phyloP scores from a whole-genome alignment of 2,329 filamentous ascomycete species.

The Talaromyces sp. region DNA sequence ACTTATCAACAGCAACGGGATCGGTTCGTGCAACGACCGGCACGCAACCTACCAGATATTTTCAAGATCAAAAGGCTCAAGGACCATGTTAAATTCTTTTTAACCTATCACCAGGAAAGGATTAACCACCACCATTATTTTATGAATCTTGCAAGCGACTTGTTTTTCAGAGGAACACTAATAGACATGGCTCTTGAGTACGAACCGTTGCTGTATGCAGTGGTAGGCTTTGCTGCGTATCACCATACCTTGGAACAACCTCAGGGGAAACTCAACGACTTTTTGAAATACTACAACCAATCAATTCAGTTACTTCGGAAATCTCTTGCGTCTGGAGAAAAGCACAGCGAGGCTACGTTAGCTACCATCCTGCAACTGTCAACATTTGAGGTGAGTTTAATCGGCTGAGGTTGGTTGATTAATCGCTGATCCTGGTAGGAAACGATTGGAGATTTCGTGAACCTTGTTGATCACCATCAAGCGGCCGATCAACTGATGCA shows the following conservation, averaged over 20 bases:
- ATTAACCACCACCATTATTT: conserved; percentile 82
- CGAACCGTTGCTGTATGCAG: conserved; percentile 78
- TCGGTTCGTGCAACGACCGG: conserved; percentile 16
- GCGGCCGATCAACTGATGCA: conserved; percentile 80
- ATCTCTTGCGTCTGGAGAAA: conserved; percentile 67
- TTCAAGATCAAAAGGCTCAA: conserved; percentile 38
- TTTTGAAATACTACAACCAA: conserved; percentile 85
- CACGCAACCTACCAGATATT: conserved; percentile 24
- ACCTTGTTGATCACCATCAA: conserved; percentile 85
- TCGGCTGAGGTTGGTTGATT: conserved; percentile 8
- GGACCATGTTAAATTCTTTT: conserved; percentile 70
- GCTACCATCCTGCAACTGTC: conserved; percentile 87
- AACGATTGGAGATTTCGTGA: conserved; percentile 92
- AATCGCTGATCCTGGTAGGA: conserved; percentile 56
- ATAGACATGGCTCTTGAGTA: conserved; percentile 70
- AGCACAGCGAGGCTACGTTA: conserved; percentile 69
- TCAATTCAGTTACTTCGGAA: conserved; percentile 74
- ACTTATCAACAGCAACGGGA: conserved; percentile 9
- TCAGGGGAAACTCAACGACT: conserved; percentile 71
- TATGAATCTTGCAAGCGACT: conserved; percentile 64
- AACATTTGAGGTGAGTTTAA: conserved; percentile 73
- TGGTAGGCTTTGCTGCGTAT: conserved; percentile 86
- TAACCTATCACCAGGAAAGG: conserved; percentile 73
- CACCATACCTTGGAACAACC: conserved; percentile 70
- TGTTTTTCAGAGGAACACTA: conserved; percentile 71